phyloP scores from a whole-genome alignment of 208 protist species.

The Acanthamoeba castellanii region DNA sequence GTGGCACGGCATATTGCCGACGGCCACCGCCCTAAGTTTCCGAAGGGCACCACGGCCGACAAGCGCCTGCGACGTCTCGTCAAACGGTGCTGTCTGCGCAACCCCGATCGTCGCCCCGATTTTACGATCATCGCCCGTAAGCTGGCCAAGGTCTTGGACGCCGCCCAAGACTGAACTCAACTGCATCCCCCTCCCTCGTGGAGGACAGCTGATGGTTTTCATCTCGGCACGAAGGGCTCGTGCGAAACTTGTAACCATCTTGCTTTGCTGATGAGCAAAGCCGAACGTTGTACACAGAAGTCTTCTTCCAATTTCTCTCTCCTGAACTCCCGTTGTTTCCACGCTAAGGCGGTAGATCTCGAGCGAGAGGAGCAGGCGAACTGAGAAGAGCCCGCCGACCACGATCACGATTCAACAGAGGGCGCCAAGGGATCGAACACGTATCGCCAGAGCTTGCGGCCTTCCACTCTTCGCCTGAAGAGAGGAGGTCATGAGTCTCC shows the following conservation, averaged over 20 bases:
- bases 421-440: slow-evolving; percentile 54
- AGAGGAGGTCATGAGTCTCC: not conserved
- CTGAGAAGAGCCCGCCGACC: not conserved
- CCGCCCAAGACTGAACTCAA: not conserved
- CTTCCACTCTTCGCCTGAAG: slow-evolving; percentile 9
- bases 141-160: not conserved
- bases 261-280: too few species aligned
- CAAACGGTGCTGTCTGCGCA: not conserved
- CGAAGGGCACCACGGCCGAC: not conserved
- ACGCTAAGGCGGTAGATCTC: not conserved
- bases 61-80: not conserved
- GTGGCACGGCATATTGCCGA: slow-evolving; percentile 39
- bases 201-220: too few species aligned
- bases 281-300: not conserved
- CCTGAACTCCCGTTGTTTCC: not conserved
- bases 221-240: not conserved
- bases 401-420: not conserved
- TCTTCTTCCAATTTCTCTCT: not conserved
- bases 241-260: not conserved
- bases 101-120: not conserved
- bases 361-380: not conserved
- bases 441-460: slow-evolving; percentile 64
- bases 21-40: not conserved
- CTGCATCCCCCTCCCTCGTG: not conserved
- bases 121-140: not conserved